Evolutionary conservation across 768 basidiomycete species (phyloP), one percentile per base, ranked within the genome.

Genomic region (Mycena galericulata): DNA sequence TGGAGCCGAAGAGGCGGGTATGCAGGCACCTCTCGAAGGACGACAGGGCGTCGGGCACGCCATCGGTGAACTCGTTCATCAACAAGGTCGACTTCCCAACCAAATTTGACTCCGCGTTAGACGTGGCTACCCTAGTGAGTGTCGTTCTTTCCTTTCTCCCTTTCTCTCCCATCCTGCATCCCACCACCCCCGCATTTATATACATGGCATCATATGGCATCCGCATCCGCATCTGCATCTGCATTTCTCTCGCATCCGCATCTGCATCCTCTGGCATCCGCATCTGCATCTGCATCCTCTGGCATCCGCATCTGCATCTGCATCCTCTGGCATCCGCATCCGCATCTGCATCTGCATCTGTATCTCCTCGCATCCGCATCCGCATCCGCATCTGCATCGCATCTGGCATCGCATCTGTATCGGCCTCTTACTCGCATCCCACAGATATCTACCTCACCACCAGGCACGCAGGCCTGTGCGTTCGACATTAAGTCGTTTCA

Each of bases 401-500:
- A 36, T n/a, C 34, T 26, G 41, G 18, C 18, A 36, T 6, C 6
- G 0, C 38, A 26, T n/a, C n/a, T n/a, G n/a, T n/a, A 17, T 14
- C 5, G 26, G 41, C 38, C 30, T 40, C 5, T 5, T 17, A 36
- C 34, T 26, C 43, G 18, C 18, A 36, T 6, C 6, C 0, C 38
- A 26, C 49, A 77, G 76, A 57, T 77, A 2, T 55, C 74, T 4
- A 12, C 20, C 0, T 73, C 73, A 0, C 76, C 75, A 0, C 40
- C 36, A 0, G 75, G 75, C 1, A 68, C 74, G 7, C 68, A 74
- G 26, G 76, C 69, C 0, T 66, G 74, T 15, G 59, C 71, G 0
- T 62, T 74, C 15, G 73, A 76, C 46, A 74, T 77, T 3, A 60
- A 69, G 22, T 59, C 67, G 0, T 75, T 73, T 1, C 75, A 75